Conservation (phyloP, 179 eudicot genomes). For the Spergularia azorica region DNA sequence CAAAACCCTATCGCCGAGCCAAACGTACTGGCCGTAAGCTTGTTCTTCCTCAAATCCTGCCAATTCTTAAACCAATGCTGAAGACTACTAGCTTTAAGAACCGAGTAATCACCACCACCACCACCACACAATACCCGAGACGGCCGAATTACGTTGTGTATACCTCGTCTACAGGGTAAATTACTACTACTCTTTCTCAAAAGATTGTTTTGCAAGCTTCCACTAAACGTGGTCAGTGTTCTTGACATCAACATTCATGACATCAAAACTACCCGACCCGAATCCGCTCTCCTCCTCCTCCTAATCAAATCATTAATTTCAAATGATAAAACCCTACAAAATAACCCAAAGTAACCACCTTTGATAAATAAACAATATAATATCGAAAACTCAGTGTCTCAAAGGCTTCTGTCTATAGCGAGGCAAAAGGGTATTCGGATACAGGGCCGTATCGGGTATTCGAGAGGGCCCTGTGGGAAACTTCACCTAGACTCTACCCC, state of each 20-base stretch:
- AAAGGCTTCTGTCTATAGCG: too few relatives aligned
- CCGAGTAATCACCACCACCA: constrained; percentile 33
- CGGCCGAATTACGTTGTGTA: constrained; percentile 10
- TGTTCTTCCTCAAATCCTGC: constrained; percentile 61
- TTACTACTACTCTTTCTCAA: not conserved
- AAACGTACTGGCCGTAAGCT: constrained; percentile 85
- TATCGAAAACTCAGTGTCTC: too few relatives aligned
- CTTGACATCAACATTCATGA: not conserved
- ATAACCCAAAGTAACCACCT: too few relatives aligned
- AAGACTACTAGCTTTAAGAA: constrained; percentile 43
- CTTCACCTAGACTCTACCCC: too few relatives aligned
- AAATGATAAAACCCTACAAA: too few relatives aligned
- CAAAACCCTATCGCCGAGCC: constrained; percentile 68
- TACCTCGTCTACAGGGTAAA: constrained; percentile 4
- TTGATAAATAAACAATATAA: too few relatives aligned
- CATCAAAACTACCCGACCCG: not conserved
- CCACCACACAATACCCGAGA: not conserved
- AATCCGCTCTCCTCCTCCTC: constrained; percentile 3
- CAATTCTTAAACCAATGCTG: constrained; percentile 82
- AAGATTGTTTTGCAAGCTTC: constrained; percentile 9
- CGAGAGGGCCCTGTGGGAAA: too few relatives aligned
- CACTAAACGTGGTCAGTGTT: not conserved
- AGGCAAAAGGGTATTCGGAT: too few relatives aligned
- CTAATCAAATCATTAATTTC: not conserved
- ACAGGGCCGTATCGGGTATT: too few relatives aligned